A percentile compares a stretch with the other conserved stretches of the same genome.
Conservation (phyloP, 179 eudicot genomes). For the Pouteria campechiana region DNA sequence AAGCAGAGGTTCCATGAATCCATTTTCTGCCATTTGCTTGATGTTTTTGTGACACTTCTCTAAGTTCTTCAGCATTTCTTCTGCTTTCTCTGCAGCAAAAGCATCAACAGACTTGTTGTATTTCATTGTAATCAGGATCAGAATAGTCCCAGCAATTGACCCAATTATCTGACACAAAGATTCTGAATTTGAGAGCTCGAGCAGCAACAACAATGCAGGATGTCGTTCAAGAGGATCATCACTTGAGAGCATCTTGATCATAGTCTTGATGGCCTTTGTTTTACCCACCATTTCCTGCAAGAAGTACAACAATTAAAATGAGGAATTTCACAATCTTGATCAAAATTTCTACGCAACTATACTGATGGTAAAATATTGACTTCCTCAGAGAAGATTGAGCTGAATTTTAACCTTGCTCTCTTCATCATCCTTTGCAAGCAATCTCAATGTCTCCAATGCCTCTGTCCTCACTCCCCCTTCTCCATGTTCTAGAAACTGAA, state of each 20-base stretch:
- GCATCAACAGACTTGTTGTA: slow-evolving; percentile 42
- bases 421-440: slow-evolving; percentile 38
- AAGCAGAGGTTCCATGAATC: slow-evolving; percentile 62
- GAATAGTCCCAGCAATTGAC: slow-evolving; percentile 44
- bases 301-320: not conserved
- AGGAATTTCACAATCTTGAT: too few species aligned
- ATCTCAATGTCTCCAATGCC: slow-evolving; percentile 37
- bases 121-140: slow-evolving; percentile 59
- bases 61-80: slow-evolving; percentile 51
- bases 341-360: too few species aligned
- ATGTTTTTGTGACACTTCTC: slow-evolving; percentile 47
- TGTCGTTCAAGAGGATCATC: slow-evolving; percentile 52
- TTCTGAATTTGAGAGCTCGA: slow-evolving; percentile 50
- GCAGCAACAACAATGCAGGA: slow-evolving; percentile 44
- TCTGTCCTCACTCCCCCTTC: slow-evolving; percentile 43
- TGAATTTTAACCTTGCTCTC: slow-evolving; percentile 65
- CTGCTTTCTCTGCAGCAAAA: slow-evolving; percentile 64
- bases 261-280: slow-evolving; percentile 33
- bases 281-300: slow-evolving; percentile 48
- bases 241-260: slow-evolving; percentile 59
- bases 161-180: slow-evolving; percentile 41
- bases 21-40: slow-evolving; percentile 82
- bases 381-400: too few species aligned
- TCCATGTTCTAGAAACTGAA: slow-evolving; percentile 36
- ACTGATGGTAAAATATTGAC: too few species aligned